A percentile compares a stretch with the other conserved stretches of the same genome.
phyloP scores from a whole-genome alignment of 768 basidiomycete genomes.

The Auricularia heimuer region DNA sequence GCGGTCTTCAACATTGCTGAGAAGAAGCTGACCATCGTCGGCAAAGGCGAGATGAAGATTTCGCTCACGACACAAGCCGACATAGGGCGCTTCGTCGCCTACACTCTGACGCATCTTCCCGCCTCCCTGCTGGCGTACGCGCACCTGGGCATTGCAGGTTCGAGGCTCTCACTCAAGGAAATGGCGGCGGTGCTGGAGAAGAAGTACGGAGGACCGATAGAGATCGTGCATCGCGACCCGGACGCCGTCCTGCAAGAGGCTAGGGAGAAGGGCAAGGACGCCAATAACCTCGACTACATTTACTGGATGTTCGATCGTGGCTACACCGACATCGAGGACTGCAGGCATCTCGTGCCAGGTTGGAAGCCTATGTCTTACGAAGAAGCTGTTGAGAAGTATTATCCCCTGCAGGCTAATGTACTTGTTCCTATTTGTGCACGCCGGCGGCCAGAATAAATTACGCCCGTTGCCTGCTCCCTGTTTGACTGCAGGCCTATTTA shows the following conservation, averaged over 20 bases:
- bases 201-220: conserved; percentile 11
- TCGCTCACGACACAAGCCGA: conserved; percentile 14
- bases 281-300: background rate
- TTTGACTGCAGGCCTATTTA: too few species aligned
- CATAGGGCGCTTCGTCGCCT: conserved; percentile 12
- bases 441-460: too few species aligned
- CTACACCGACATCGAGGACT: background rate
- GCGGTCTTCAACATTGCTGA: conserved; percentile 11
- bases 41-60: conserved; percentile 8
- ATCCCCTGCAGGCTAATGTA: too few species aligned
- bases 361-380: background rate
- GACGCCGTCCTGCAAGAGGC: background rate
- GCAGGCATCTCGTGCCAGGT: background rate
- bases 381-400: background rate
- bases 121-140: conserved; percentile 5
- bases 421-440: too few species aligned
- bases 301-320: background rate
- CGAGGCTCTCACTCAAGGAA: conserved; percentile 10
- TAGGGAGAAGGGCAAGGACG: background rate
- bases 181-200: conserved; percentile 10
- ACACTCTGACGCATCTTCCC: conserved; percentile 11
- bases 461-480: too few species aligned
- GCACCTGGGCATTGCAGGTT: background rate
- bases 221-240: conserved; percentile 6
- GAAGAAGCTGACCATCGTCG: conserved; percentile 12